phyloP scores from a whole-genome alignment of 2,329 filamentous ascomycete genomes.

The Aureobasidium mangrovei region DNA sequence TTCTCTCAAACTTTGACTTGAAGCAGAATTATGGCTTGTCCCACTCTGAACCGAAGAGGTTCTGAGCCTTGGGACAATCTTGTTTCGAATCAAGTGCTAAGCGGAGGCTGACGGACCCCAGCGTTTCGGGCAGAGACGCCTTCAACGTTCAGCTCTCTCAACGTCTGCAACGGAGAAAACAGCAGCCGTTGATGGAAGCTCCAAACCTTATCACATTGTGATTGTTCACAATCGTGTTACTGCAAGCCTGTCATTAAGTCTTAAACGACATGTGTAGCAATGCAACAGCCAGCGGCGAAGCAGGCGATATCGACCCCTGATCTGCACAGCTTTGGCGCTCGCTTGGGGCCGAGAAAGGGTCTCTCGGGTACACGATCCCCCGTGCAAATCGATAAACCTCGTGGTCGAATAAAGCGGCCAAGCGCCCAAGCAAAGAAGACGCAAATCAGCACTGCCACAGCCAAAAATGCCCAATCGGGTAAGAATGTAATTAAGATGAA shows the following conservation, averaged over 20 bases:
- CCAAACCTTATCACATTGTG: too few species aligned
- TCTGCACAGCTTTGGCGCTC: neutral
- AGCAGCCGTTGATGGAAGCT: neutral
- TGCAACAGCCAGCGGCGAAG: neutral
- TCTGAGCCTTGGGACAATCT: neutral
- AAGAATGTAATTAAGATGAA: neutral
- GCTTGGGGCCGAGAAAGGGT: neutral
- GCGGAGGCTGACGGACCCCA: neutral
- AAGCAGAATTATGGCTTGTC: neutral
- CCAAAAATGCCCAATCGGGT: neutral
- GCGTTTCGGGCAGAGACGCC: constrained; percentile 8
- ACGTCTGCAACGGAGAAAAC: constrained; percentile 2
- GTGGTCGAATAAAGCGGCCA: neutral
- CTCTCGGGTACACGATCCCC: neutral
- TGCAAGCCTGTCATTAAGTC: too few species aligned
- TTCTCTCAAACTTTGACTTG: neutral
- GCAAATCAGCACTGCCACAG: constrained; percentile 8
- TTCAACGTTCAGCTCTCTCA: neutral
- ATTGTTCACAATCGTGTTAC: too few species aligned
- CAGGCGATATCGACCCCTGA: neutral
- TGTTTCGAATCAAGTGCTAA: constrained; percentile 7
- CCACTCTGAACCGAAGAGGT: neutral
- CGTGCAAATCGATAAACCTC: neutral
- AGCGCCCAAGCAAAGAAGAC: neutral
- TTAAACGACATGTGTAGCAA: neutral